Base-by-base conservation (phyloP, 2,329 filamentous ascomycete genomes). In the Fusarium mundagurra region DNA sequence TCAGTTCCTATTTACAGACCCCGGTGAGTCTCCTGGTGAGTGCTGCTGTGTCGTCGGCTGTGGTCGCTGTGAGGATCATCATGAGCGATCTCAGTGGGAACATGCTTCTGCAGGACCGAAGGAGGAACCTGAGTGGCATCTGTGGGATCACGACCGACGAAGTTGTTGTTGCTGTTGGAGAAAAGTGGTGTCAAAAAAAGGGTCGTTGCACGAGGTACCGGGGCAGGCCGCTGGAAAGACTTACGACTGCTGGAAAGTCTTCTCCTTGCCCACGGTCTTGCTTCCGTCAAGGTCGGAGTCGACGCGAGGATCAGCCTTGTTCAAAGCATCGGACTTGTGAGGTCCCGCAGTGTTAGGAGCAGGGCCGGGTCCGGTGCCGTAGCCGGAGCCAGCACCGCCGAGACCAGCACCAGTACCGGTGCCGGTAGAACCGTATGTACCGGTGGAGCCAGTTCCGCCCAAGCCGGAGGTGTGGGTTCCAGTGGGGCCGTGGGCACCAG, bases 91-190 rank as follows among this genome's bases (percentile, higher is more conserved):
- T 77, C 61, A 2, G 88, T 86, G 4, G 81, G 88, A 43, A 89
- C 69, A 51, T 86, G 83, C 75, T 85, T 81, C 55, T 82, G 82
- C 67, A 91, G 51, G 1, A 87, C 85, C 5, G 88, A 90, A 10
- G 89, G 88, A 4, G 88, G 88, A 0, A 90, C 88, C 76, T 90
- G 88, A 1, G 88, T 82, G 3, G 89, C 88, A 70, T 90, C 88
- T 24, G 84, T 87, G 8, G 88, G 88, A 53, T 90, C 88, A 69
- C 81, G 82, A 57, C 76, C 41, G 10, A 70, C 61, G 34, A 59
- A 69, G 31, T 72, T 41, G 50, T 33, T 64, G 61, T 69, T 69
- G 53, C 76, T 79, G 59, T 41, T 38, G 33, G 45, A 53, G 22
- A 39, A 51, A 54, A 47, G 18, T 59, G 36, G 47, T 70, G 75